These are phyloP conservation scores for Remersonia thermophila DNA, from an alignment of 2,329 filamentous ascomycete species.

Conservation along the genomic window DNA sequence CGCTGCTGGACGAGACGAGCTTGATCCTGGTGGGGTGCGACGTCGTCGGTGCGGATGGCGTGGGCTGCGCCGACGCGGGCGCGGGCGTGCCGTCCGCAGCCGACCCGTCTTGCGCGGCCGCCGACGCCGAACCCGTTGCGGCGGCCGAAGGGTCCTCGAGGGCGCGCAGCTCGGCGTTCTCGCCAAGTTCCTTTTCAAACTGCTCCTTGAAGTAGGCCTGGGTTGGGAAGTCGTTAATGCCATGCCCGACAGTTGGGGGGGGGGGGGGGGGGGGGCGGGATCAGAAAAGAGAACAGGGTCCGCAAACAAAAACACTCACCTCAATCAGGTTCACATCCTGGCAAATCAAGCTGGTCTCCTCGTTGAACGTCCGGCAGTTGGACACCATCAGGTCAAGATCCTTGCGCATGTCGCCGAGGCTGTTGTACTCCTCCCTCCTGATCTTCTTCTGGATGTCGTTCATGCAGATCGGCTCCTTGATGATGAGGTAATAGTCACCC, in stretches of 20 bases:
- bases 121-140: slow-evolving; percentile 1
- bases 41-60: not conserved
- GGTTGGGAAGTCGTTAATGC: not conserved
- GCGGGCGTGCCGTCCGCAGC: slow-evolving; percentile 46
- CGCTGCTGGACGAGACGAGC: slow-evolving; percentile 37
- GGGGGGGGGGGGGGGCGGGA: not conserved
- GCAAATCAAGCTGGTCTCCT: slow-evolving; percentile 85
- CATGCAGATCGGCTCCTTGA: slow-evolving; percentile 88
- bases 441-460: slow-evolving; percentile 90
- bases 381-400: slow-evolving; percentile 77
- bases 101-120: slow-evolving; percentile 22
- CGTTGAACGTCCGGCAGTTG: slow-evolving; percentile 93
- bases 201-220: slow-evolving; percentile 46
- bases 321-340: slow-evolving; percentile 87
- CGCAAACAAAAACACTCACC: slow-evolving; percentile 42
- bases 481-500: slow-evolving; percentile 90
- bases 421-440: slow-evolving; percentile 87
- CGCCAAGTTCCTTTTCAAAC: slow-evolving; percentile 40
- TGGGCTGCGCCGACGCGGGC: slow-evolving; percentile 32
- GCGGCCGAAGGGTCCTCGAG: slow-evolving; percentile 32
- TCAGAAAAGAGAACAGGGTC: too few relatives aligned
- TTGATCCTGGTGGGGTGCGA: slow-evolving; percentile 50
- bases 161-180: slow-evolving; percentile 43
- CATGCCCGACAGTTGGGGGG: not conserved
- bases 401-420: slow-evolving; percentile 63